These are phyloP conservation scores for Posidonia australis DNA, from an alignment of 106 monocot species.

Conservation along the genomic window DNA sequence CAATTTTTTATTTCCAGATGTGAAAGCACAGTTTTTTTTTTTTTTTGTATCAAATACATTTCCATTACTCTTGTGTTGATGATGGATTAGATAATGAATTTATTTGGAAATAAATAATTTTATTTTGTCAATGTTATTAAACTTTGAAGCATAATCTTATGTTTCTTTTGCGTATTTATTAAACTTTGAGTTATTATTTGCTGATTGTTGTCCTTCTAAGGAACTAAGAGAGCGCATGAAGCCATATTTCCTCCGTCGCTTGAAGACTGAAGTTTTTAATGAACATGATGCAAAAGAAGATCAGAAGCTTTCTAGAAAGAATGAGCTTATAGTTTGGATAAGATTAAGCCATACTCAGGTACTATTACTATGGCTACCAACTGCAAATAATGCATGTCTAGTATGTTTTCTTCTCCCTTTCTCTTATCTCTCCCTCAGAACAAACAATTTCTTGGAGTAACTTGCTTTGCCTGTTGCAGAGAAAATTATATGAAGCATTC, in stretches of 20 bases:
- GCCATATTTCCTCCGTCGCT: constrained; percentile 86
- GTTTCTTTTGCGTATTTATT: not conserved
- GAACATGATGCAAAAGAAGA: constrained; percentile 24
- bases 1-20: not conserved
- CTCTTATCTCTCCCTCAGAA: not conserved
- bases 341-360: constrained; percentile 79
- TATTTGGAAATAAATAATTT: no score
- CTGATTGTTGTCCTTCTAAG: not conserved
- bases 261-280: constrained; percentile 85
- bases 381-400: not conserved
- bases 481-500: constrained; percentile 97
- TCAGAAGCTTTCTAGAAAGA: constrained; percentile 63
- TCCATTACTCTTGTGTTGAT: no score
- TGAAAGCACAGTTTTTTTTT: no score
- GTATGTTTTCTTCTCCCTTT: not conserved
- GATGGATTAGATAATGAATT: no score
- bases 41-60: no score
- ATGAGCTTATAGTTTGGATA: constrained; percentile 90
- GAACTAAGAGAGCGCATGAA: constrained; percentile 78
- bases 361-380: not conserved
- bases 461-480: constrained; percentile 25
- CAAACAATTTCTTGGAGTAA: not conserved
- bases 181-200: not conserved
- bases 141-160: no score
- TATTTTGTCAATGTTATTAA: no score